Base-by-base conservation (phyloP, 192 early-diverging fungal species). In the Geranomyces michiganensis region DNA sequence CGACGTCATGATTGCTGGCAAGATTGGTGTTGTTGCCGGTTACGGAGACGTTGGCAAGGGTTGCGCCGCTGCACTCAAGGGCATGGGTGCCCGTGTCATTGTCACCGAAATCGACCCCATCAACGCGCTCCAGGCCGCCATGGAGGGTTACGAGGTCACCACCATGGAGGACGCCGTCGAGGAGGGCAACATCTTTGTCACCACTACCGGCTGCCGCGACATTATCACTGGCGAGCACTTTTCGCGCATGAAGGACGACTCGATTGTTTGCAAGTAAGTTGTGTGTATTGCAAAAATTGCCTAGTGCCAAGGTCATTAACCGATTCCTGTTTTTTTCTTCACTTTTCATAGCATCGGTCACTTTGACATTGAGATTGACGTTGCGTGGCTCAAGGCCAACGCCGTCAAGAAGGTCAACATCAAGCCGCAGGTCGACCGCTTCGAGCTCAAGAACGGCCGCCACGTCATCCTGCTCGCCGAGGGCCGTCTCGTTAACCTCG, bases 1-100 rank as follows among this genome's bases (percentile, higher is more conserved):
- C 78, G 96, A 98, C 79, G 96, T 98, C 79, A 96, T 97, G 95
- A 99, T 99, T 83, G 96, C 96, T 77, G 96, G 96, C 71, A 99
- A 99, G 90, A 92, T 99, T 58, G 87, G 93, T 65, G 92, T 97
- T 67, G 95, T 97, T 77, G 95, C 94, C 78, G 95, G 96, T 81
- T 99, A 97, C 91, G 96, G 96, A 85, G 96, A 99, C 85, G 96
- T 99, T 81, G 96, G 96, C 82, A 99, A 99, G 92, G 96, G 96
- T 76, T 96, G 94, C 81, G 95, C 96, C 74, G 92, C 90, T 79
- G 95, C 96, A 66, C 92, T 99, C 80, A 90, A 92, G 81, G 95
- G 93, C 72, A 96, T 98, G 92, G 96, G 96, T 79, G 90, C 96
- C 72, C 94, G 95, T 85, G 96, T 99, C 80, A 86, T 99, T 72